phyloP scores from a whole-genome alignment of 2,329 filamentous ascomycete species.

The Harringtonia lauricola region DNA sequence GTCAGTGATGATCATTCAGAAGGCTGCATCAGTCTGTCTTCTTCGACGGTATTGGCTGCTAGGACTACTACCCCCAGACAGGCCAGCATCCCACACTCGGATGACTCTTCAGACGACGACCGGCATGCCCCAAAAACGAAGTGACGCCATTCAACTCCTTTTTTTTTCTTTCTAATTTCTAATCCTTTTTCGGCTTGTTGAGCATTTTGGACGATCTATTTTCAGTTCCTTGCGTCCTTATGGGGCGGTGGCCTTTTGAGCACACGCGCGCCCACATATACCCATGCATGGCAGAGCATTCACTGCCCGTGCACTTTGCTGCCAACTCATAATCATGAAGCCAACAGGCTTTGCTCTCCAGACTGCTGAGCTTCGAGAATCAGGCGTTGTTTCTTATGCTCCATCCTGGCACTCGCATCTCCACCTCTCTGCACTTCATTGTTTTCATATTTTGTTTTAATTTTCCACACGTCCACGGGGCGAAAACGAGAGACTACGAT shows the following conservation, averaged over 20 bases:
- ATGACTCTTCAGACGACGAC: conserved; percentile 11
- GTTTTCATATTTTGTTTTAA: background rate
- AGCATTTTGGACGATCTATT: background rate
- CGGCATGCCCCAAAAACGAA: background rate
- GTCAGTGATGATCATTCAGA: conserved; percentile 30
- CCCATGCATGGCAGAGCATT: background rate
- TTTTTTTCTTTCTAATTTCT: conserved; percentile 1
- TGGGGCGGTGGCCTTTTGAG: background rate
- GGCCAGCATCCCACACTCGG: conserved; percentile 8
- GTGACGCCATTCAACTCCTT: conserved; percentile 4
- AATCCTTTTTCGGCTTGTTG: background rate
- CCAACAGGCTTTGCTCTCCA: background rate
- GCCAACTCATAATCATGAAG: background rate
- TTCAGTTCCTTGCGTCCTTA: conserved; percentile 5
- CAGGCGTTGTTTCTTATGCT: background rate
- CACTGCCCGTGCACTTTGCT: background rate
- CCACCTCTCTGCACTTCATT: background rate
- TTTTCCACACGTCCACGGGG: background rate
- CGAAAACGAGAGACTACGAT: background rate
- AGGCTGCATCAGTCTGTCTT: conserved; percentile 33
- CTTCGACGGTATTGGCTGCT: conserved; percentile 29
- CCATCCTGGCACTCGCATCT: background rate
- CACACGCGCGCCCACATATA: conserved; percentile 1
- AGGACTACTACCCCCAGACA: conserved; percentile 18
- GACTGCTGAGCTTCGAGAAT: background rate